phyloP scores from a whole-genome alignment of 768 basidiomycete species.

The Phylloporus scabripes region DNA sequence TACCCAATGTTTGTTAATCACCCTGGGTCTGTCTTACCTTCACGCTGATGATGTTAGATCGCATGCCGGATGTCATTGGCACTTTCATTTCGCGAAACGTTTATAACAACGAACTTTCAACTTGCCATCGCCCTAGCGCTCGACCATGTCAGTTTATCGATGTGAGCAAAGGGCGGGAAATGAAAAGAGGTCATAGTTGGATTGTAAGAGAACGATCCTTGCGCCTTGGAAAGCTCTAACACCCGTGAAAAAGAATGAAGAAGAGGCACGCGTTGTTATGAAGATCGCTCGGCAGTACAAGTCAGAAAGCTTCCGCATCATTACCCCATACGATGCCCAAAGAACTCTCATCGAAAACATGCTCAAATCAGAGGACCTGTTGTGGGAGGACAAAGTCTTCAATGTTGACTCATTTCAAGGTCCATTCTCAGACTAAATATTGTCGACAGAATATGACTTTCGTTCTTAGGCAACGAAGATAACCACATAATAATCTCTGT shows the following conservation, averaged over 20 bases:
- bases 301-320: slow-evolving; percentile 49
- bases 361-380: slow-evolving; percentile 43
- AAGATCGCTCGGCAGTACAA: slow-evolving; percentile 50
- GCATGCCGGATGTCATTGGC: slow-evolving; percentile 77
- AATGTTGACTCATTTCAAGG: slow-evolving; percentile 82
- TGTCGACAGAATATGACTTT: slow-evolving; percentile 11
- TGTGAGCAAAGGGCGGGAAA: slow-evolving; percentile 30
- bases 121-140: slow-evolving; percentile 43
- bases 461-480: slow-evolving; percentile 65
- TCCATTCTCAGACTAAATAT: slow-evolving; percentile 23
- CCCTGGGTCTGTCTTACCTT: not conserved
- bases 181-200: slow-evolving; percentile 31
- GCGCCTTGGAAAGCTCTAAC: not conserved
- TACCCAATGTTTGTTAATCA: slow-evolving; percentile 57
- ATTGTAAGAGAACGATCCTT: slow-evolving; percentile 16
- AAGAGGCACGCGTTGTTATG: slow-evolving; percentile 49
- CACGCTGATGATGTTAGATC: slow-evolving; percentile 42
- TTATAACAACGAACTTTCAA: slow-evolving; percentile 55
- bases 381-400: slow-evolving; percentile 63
- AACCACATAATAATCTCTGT: slow-evolving; percentile 68
- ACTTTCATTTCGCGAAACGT: slow-evolving; percentile 60
- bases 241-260: slow-evolving; percentile 44
- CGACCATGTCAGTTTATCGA: slow-evolving; percentile 37
- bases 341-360: slow-evolving; percentile 48
- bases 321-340: slow-evolving; percentile 79